Percentiles rank a stretch among this genome's conserved stretches.
These are phyloP conservation scores for Aspergillus sparsus DNA, from an alignment of 495 filamentous ascomycete species.

Conservation along the genomic window DNA sequence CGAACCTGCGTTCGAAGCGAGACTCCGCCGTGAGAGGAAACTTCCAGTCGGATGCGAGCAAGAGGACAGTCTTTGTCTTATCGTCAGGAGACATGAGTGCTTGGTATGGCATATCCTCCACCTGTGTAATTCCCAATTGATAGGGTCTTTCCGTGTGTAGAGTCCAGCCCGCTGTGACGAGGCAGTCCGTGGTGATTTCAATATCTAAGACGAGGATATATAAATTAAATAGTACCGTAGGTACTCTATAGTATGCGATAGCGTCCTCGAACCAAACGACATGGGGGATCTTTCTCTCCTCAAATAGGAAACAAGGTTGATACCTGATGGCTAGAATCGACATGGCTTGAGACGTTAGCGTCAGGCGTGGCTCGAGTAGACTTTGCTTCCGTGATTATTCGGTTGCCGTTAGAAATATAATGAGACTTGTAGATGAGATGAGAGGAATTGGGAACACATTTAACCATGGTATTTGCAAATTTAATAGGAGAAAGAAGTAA, in stretches of 20 bases:
- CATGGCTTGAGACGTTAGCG: no score
- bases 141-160: constrained; percentile 12
- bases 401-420: no score
- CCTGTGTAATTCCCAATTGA: constrained; percentile 24
- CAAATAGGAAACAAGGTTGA: not conserved
- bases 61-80: constrained; percentile 22
- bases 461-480: no score
- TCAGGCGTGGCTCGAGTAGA: no score
- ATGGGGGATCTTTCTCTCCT: constrained; percentile 9
- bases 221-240: constrained; percentile 29
- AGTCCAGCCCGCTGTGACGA: constrained; percentile 25
- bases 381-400: no score
- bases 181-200: constrained; percentile 18
- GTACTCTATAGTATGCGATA: constrained; percentile 29
- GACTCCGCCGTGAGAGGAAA: constrained; percentile 1
- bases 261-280: constrained; percentile 34
- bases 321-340: not conserved
- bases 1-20: no score
- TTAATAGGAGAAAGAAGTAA: no score
- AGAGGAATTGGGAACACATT: no score
- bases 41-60: constrained; percentile 27
- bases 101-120: constrained; percentile 18
- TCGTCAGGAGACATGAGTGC: constrained; percentile 20
- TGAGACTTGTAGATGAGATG: no score
- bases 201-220: constrained; percentile 31